Base-by-base conservation (phyloP, 2,329 filamentous ascomycete genomes). In the Sclerotinia trifoliorum region DNA sequence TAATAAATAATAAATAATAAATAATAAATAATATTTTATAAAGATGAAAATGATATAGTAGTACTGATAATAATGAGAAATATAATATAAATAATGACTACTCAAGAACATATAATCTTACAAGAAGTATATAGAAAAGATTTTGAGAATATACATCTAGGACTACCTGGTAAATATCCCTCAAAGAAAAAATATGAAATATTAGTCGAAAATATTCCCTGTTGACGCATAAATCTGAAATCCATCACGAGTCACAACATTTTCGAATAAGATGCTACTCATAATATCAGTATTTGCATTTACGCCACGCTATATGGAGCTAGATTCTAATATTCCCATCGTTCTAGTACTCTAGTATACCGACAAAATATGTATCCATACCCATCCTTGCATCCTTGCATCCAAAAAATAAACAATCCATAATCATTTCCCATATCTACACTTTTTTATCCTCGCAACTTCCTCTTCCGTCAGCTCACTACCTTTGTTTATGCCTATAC, bases 401-500 rank as follows among this genome's bases (percentile, higher is more conserved):
- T 24, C 32, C 32, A 7, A 42, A 13, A 7, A 21, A 63, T 63
- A 39, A 42, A 26, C n/a, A 63, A 21, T 39, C 26, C 46, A 51
- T 26, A 42, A 21, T 11, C 7, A 49, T 42, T 8, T 26, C 58
- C 32, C 39, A 29, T 51, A 39, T 63, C 29, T 7, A 63, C 32
- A 63, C 8, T 17, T 1, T 1, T 42, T 42, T 5, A 17, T 42
- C 39, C 39, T 42, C 5, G 15, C 5, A 51, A 5, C 21, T 8
- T 5, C n/a, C 10, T 26, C 17, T 46, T n/a, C 13, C 8, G 26
- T 24, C 3, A 5, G 17, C 29, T 29, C 13, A 44, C 64, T 68
- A 76, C 51, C 73, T 66, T 66, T 76, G 74, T 57, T 73, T 75
- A 69, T 71, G 58, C 24, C 70, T 68, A 70, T 73, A 71, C 72